Percentiles rank a stretch among this genome's conserved stretches.
phyloP scores from a whole-genome alignment of 345 rosid genomes.

The Eucalyptus guilfoylei region DNA sequence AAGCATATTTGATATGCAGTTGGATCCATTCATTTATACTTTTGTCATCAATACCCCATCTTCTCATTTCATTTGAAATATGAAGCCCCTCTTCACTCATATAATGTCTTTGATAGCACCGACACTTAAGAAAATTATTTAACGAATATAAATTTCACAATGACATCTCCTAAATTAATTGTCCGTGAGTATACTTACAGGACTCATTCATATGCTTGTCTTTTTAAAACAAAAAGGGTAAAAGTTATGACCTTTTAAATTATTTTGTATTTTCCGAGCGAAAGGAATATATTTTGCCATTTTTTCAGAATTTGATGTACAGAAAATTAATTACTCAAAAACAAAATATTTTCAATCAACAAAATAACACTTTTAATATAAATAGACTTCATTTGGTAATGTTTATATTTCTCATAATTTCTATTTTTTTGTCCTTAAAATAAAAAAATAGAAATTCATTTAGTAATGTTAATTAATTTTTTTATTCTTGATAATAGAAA shows the following conservation, averaged over 20 bases:
- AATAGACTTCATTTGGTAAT: too few species aligned
- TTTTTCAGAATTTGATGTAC: neutral
- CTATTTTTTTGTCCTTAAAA: too few species aligned
- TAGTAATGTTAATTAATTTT: too few species aligned
- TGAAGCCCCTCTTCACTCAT: neutral
- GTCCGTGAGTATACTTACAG: neutral
- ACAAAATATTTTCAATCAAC: too few species aligned
- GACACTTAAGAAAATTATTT: neutral
- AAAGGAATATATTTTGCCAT: too few species aligned
- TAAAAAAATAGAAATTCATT: too few species aligned
- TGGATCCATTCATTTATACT: neutral
- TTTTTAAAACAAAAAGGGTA: neutral
- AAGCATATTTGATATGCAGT: neutral
- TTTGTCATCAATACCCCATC: neutral
- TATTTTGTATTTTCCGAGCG: neutral
- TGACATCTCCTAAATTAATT: neutral
- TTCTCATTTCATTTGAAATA: neutral
- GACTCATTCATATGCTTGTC: neutral
- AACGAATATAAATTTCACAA: neutral
- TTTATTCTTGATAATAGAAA: too few species aligned
- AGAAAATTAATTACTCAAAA: neutral
- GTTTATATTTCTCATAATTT: fast-evolving
- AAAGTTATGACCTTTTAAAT: neutral
- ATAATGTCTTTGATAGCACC: neutral
- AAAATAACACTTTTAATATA: too few species aligned